Percentiles rank a stretch among this genome's conserved stretches.
phyloP scores from a whole-genome alignment of 257 asterid genomes.

The Lavandula angustifolia region DNA sequence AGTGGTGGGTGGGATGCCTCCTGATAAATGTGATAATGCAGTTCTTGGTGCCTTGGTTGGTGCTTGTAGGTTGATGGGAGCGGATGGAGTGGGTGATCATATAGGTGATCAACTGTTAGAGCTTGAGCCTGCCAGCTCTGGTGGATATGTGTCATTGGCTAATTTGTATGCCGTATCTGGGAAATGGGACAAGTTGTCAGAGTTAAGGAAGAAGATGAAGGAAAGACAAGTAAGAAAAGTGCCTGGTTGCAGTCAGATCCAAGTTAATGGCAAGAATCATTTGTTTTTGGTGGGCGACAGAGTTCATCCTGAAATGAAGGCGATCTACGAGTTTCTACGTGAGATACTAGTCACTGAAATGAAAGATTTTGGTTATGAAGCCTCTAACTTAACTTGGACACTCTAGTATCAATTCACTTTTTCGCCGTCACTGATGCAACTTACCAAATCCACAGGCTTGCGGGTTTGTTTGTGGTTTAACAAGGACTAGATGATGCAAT shows the following conservation, averaged over 20 bases:
- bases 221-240: conserved; percentile 51
- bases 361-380: conserved; percentile 36
- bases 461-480: too few species aligned
- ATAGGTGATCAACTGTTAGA: conserved; percentile 49
- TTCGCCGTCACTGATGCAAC: too few species aligned
- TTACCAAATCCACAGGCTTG: too few species aligned
- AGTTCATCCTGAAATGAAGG: conserved; percentile 52
- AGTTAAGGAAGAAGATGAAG: conserved; percentile 55
- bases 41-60: conserved; percentile 68
- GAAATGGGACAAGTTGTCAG: conserved; percentile 58
- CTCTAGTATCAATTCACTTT: not conserved
- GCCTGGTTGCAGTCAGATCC: conserved; percentile 60
- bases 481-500: too few species aligned
- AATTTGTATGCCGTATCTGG: conserved; percentile 58
- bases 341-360: conserved; percentile 49
- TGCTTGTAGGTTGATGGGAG: conserved; percentile 56
- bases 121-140: conserved; percentile 55
- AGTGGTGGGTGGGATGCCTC: conserved; percentile 57
- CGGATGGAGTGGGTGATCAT: conserved; percentile 41
- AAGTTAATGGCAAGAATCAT: conserved; percentile 54
- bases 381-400: not conserved
- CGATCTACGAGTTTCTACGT: conserved; percentile 43
- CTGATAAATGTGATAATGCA: conserved; percentile 46
- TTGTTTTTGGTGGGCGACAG: conserved; percentile 52
- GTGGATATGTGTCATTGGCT: conserved; percentile 52